Base-by-base conservation (phyloP, 1,139 yeast genomes). In the Scheffersomyces cryptocercus region DNA sequence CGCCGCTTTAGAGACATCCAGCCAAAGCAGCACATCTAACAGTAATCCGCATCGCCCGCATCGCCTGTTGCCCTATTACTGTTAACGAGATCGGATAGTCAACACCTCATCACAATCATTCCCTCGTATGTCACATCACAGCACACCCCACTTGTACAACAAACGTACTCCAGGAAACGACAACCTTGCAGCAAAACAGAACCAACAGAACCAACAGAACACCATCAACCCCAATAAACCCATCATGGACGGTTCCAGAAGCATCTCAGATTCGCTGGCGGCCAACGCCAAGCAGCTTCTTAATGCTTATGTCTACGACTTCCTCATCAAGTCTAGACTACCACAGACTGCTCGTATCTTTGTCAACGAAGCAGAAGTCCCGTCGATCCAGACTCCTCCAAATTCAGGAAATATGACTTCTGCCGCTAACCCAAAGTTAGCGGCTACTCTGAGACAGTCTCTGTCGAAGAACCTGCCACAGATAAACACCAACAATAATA, bases 281-380 rank as follows among this genome's bases (percentile, higher is more conserved):
- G 64, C 77, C 30, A 79, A 76, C 49, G 73, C 86, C 5, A 80
- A 81, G 57, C 90, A 85, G 61, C 67, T 88, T 39, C 70, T 91
- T 49, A 88, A 90, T 58, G 88, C 91, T 13, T 90, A 89, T 63
- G 85, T 91, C 35, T 88, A 88, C 61, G 97, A 91, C 65, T 91
- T 89, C 57, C 71, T 91, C 48, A 65, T 86, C 56, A 90, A 90
- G 64, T 83, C 87, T 44, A 77, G 87, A 36, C 73, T 88, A 42
- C 75, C 79, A 9, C 83, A 82, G 45, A 82, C 95, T 1, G 96
- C 97, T 2, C 73, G 75, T 44, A 77, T 79, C 26, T 88, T 90
- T 61, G 81, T 79, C 51, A 78, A 77, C 50, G 97, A 90, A 62
- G 90, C 91, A 0, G 88, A 83, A 40, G 59, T 75, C 5, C 79